Base-by-base conservation (phyloP, 768 basidiomycete species). In the Pleurotus eryngii region DNA sequence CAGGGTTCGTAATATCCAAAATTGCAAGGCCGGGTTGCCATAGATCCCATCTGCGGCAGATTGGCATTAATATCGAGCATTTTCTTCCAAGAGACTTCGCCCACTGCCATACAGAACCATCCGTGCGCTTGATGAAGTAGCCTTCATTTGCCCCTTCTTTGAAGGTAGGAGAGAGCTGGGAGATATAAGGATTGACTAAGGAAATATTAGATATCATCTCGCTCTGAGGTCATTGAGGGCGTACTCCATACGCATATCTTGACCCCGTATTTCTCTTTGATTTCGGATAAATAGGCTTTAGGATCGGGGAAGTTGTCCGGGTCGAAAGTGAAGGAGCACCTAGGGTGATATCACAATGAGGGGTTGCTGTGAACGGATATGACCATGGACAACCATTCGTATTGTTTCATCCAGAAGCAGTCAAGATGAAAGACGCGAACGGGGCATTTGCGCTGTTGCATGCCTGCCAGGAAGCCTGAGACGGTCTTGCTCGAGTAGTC, bases 291-390 rank as follows among this genome's bases (percentile, higher is more conserved):
- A 61, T 90, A 87, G 20, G 78, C 80, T 57, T 81, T 77, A 12
- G 88, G 87, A 64, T 91, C 80, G 3, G 87, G 87, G 76, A 91
- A 91, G 63, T 83, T 81, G 27, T 87, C 85, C 2, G 86, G 84
- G 63, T 90, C 88, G 64, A 89, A 90, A 1, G 85, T 86, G 72
- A 90, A 91, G 11, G 83, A 85, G 61, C 84, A 86, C 83, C 84
- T 85, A 47, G 17, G 43, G 59, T 67, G 66, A n/a, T 62, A 60
- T 61, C 67, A 67, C 15, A 42, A 15, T 49, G 55, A 60, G 27
- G n/a, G 20, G 39, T 26, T 22, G 8, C 17, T 12, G 47, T 15
- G 37, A n/a, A 35, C 8, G 30, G 4, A 35, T 35, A 42, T 18
- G 42, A 18, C 30, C 30, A 30, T 9, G 3, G 62, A 61, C 70